Conservation (phyloP, 2,329 filamentous ascomycete species). For the Fusarium sp. region DNA sequence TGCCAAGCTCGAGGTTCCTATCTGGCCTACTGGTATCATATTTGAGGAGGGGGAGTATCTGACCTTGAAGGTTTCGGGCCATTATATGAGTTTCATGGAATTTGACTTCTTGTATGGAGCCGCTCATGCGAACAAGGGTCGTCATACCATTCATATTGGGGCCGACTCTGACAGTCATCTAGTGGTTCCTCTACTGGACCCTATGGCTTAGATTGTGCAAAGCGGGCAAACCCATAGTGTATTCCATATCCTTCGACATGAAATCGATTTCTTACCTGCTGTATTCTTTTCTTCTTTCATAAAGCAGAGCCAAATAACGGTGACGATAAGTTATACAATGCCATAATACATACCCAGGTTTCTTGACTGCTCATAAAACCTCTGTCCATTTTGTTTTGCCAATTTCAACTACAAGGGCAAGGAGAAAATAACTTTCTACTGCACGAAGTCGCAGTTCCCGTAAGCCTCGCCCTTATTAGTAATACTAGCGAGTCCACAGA, state of each 20-base stretch:
- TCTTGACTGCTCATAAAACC: fast-evolving
- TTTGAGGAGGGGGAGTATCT: not conserved
- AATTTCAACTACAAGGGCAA: fast-evolving
- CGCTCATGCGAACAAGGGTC: not conserved
- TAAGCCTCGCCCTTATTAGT: fast-evolving
- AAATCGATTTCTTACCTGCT: not conserved
- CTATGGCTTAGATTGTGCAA: not conserved
- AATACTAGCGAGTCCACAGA: fast-evolving
- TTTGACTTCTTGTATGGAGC: not conserved
- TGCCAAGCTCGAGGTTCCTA: not conserved
- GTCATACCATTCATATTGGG: not conserved
- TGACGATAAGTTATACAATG: fast-evolving
- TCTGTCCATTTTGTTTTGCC: not conserved
- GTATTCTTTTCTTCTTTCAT: fast-evolving
- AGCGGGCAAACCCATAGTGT: fast-evolving
- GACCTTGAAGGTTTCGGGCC: not conserved
- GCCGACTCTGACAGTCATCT: not conserved
- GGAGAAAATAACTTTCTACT: not conserved
- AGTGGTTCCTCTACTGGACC: not conserved
- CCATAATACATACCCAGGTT: fast-evolving
- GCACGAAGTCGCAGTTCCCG: fast-evolving
- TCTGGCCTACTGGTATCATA: not conserved
- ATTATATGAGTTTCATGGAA: slow-evolving; percentile 2
- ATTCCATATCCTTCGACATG: fast-evolving
- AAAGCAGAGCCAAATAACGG: not conserved